Evolutionary conservation across 768 basidiomycete species (phyloP), one percentile per base, ranked within the genome.

Genomic region (Mycena metata): DNA sequence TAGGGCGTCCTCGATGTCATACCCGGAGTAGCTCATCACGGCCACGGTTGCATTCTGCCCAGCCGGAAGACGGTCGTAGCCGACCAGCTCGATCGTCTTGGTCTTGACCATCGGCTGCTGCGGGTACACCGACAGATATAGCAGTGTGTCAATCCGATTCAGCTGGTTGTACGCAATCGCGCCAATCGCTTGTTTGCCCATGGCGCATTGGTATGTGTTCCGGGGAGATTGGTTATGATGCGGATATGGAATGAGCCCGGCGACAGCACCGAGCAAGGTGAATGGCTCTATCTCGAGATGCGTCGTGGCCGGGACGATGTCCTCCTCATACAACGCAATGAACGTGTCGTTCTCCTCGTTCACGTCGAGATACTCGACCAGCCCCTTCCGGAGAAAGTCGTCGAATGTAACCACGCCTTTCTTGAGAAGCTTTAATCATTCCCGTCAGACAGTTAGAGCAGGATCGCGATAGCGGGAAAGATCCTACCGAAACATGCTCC

Each of bases 81-180:
- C 97, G 63, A 98, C 88, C 60, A 99, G 81, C 78, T 99, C 98
- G 64, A 99, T 99, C 2, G 98, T 98, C 80, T 96, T 96, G 8
- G 98, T 98, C 80, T 99, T 98, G 68, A 98, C 96, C 97, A 99
- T 98, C 3, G 98, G 98, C 74, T 98, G 95, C 76, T 99, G 98
- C 24, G 98, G 98, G 74, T 99, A 99, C 12, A 98, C 96, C 41
- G 95, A 93, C 57, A 99, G 87, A 80, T 99, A 99, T n/a, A 99
- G 86, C 43, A 99, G 87, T 0, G 98, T 99, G 79, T 99, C 98
- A 77, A 99, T 99, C 50, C 98, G 89, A 76, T 96, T 95, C 72
- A 98, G 89, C 79, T 99, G 98, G 78, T 99, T 99, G 81, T 96
- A 98, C 0, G 91, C 97, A 69, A 99, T 99, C 15, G 96, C 96